Evolutionary conservation across 495 filamentous ascomycete species (phyloP), one percentile per base, ranked within the genome.

Genomic region (Aspergillus nidulans): DNA sequence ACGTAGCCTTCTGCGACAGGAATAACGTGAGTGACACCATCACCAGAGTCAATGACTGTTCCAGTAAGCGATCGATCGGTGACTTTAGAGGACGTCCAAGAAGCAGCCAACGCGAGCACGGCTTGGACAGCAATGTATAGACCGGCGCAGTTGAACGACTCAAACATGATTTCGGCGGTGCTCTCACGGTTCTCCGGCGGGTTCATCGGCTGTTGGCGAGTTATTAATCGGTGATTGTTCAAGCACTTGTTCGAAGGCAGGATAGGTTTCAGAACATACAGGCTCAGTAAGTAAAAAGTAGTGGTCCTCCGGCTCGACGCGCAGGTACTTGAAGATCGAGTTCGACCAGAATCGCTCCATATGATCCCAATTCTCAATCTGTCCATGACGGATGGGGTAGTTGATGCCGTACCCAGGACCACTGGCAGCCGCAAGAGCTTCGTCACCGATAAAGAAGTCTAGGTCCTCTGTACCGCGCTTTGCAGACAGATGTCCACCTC

Each of bases 321-420:
- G 85, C 34, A 98, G 83, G 69, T 98, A 98, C 69, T 97, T 97
- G 80, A 98, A 98, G 73, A 98, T 98, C 23, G 95, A 97, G 74
- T 96, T 97, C 44, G 95, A 97, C 94, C 94, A 98, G 71, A 96
- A 98, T 49, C 94, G 84, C 68, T 98, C 94, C 94, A 98, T 98
- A 60, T 95, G 87, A 70, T 98, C 94, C 94, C 94, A 98, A 67
- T 98, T 96, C 73, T 98, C 94, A 64, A 98, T 87, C 75, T 97
- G 95, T 49, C 94, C 94, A 67, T 98, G 94, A 52, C 95, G 83
- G 65, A 98, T 96, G 40, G 94, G 94, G 70, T 97, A 97, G 74
- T 98, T 90, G 67, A 97, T 79, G 45, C 88, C 92, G 74, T 98
- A 98, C 56, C 94, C 91, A 53, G 91, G 92, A 26, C 94, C 94